Conservation (phyloP, 768 basidiomycete genomes). For the Lentinula sp. region DNA sequence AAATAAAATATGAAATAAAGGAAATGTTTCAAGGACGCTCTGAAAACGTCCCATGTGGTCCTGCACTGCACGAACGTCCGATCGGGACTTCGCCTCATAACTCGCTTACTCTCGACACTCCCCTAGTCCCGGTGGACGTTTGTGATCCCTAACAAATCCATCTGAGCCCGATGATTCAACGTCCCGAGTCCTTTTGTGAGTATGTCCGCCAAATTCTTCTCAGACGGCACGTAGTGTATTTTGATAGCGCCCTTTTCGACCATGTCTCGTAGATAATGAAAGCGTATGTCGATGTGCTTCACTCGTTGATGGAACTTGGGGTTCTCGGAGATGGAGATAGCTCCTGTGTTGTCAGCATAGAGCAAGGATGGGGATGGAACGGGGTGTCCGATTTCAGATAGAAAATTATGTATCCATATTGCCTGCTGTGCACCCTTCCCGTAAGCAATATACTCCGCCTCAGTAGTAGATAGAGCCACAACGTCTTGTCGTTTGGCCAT, state of each 20-base stretch:
- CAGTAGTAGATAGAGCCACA: too few relatives aligned
- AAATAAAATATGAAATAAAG: too few relatives aligned
- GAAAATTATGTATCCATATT: too few relatives aligned
- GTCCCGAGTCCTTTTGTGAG: not conserved
- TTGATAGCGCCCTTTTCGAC: not conserved
- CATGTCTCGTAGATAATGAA: not conserved
- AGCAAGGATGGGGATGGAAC: not conserved
- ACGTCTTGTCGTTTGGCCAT: not conserved
- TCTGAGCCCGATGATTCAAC: too few relatives aligned
- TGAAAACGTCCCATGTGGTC: too few relatives aligned
- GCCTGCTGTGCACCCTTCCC: too few relatives aligned
- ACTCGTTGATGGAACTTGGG: not conserved
- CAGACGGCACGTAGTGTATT: not conserved
- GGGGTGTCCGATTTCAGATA: too few relatives aligned
- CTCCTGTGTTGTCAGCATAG: not conserved
- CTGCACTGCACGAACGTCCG: too few relatives aligned
- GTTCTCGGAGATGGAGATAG: not conserved
- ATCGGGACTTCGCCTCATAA: too few relatives aligned
- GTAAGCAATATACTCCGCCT: too few relatives aligned
- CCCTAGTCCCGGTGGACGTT: not conserved
- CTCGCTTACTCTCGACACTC: not conserved
- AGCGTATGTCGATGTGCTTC: not conserved
- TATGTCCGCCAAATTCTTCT: not conserved
- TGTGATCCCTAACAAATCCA: too few relatives aligned
- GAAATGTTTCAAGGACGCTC: too few relatives aligned